Evolutionary conservation across 345 rosid genomes (phyloP).

Genomic region (Arabis alpina): DNA sequence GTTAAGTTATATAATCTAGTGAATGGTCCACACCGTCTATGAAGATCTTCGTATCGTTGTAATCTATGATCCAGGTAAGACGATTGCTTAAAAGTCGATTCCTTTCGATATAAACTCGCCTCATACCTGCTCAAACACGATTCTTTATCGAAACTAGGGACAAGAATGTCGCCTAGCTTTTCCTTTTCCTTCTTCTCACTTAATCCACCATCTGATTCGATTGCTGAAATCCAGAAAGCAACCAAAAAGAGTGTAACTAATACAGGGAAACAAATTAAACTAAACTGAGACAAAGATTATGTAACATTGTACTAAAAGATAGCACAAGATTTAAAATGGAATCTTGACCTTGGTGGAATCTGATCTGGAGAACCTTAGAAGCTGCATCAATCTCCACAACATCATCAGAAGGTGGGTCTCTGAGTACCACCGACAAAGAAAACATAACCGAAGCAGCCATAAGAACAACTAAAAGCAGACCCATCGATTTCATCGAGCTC

Average conservation of each 20-base stretch:
- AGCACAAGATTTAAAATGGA: not conserved
- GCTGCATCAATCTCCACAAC: conserved; percentile 32
- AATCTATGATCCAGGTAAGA: conserved; percentile 38
- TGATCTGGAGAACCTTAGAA: conserved; percentile 22
- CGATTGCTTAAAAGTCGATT: conserved; percentile 39
- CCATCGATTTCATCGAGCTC: conserved; percentile 48
- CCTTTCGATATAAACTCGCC: conserved; percentile 32
- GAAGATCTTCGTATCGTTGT: conserved; percentile 41
- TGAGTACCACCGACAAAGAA: conserved; percentile 52
- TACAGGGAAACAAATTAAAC: not conserved
- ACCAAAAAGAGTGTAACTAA: not conserved
- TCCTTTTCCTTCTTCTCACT: conserved; percentile 22
- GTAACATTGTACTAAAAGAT: conserved; percentile 10
- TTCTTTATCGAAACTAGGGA: conserved; percentile 30
- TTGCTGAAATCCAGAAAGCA: conserved; percentile 9
- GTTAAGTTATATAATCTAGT: conserved; percentile 32
- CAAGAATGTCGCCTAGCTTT: not conserved
- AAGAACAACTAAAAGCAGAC: conserved; percentile 40
- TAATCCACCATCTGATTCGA: conserved; percentile 10
- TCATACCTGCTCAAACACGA: conserved; percentile 46
- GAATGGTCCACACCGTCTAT: conserved; percentile 42
- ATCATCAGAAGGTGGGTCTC: conserved; percentile 52
- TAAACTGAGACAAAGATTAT: not conserved
- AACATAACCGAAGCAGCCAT: conserved; percentile 48
- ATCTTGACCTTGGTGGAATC: conserved; percentile 11